Percentiles rank a stretch among this genome's conserved stretches.
Evolutionary conservation across 2,329 filamentous ascomycete genomes (phyloP).

Genomic region (Thermoascus crustaceus): DNA sequence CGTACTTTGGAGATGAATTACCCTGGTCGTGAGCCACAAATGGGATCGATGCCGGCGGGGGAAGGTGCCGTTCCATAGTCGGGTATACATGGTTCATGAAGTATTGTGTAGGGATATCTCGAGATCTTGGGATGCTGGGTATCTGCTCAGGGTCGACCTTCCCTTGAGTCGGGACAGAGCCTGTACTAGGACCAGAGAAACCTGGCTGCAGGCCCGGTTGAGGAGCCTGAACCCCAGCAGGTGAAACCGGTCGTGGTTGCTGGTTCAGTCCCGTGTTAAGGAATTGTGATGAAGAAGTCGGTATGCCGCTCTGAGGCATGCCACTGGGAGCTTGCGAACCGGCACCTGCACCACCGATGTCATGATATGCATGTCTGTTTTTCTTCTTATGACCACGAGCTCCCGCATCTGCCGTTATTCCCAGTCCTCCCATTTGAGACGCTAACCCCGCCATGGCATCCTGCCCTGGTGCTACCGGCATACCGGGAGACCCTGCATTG

Average conservation of each 20-base stretch:
- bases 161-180: constrained; percentile 57
- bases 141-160: constrained; percentile 86
- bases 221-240: constrained; percentile 17
- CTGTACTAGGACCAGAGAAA: constrained; percentile 38
- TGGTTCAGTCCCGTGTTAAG: constrained; percentile 47
- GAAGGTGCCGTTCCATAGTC: constrained; percentile 88
- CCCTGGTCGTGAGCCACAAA: constrained; percentile 95
- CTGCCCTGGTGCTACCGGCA: constrained; percentile 17
- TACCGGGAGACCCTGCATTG: constrained; percentile 18
- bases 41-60: constrained; percentile 77
- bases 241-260: constrained; percentile 21
- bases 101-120: constrained; percentile 73
- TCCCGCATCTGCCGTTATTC: constrained; percentile 47
- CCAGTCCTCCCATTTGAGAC: constrained; percentile 71
- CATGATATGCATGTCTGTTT: constrained; percentile 87
- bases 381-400: constrained; percentile 66
- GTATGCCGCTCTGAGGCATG: constrained; percentile 51
- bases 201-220: constrained; percentile 21
- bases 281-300: constrained; percentile 51
- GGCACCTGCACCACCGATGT: constrained; percentile 61
- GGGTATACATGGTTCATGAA: constrained; percentile 85
- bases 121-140: constrained; percentile 77
- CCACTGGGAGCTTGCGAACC: constrained; percentile 60
- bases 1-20: constrained; percentile 90
- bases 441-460: constrained; percentile 34